A percentile compares a stretch with the other conserved stretches of the same genome.
phyloP scores from a whole-genome alignment of 1,284 basidiomycete species.

The Ganoderma boninense region DNA sequence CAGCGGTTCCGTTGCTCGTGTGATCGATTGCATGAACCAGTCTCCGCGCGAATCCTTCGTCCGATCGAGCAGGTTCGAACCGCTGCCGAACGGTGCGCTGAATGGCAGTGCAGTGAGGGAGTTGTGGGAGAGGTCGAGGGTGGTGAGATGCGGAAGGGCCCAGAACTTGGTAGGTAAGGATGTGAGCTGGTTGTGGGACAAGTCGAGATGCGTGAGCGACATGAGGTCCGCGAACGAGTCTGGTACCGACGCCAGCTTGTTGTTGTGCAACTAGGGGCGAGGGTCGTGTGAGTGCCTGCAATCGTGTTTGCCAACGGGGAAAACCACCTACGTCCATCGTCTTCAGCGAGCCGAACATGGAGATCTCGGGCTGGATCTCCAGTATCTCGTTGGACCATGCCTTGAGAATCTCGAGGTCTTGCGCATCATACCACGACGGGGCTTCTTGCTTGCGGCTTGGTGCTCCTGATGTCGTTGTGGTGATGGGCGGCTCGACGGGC shows the following conservation, averaged over 20 bases:
- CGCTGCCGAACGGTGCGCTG: slow-evolving; percentile 57
- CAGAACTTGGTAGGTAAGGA: slow-evolving; percentile 70
- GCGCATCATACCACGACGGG: slow-evolving; percentile 80
- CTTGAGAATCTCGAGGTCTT: slow-evolving; percentile 77
- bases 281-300: neutral
- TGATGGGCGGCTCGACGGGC: slow-evolving; percentile 65
- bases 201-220: slow-evolving; percentile 67
- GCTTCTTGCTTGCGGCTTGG: slow-evolving; percentile 43
- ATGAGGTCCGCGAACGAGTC: slow-evolving; percentile 71
- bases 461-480: slow-evolving; percentile 36
- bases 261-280: slow-evolving; percentile 69
- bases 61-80: slow-evolving; percentile 34
- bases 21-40: slow-evolving; percentile 70
- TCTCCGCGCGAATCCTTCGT: slow-evolving; percentile 45
- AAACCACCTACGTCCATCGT: slow-evolving; percentile 67
- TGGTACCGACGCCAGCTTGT: slow-evolving; percentile 68
- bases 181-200: slow-evolving; percentile 74
- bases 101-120: slow-evolving; percentile 66
- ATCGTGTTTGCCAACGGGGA: neutral
- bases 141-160: slow-evolving; percentile 69
- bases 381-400: slow-evolving; percentile 80
- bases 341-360: slow-evolving; percentile 82
- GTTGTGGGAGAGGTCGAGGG: slow-evolving; percentile 78
- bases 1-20: slow-evolving; percentile 66
- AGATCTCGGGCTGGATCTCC: slow-evolving; percentile 81